These are phyloP conservation scores for Puccinia triticina DNA, from an alignment of 1,284 basidiomycete species.

Conservation along the genomic window DNA sequence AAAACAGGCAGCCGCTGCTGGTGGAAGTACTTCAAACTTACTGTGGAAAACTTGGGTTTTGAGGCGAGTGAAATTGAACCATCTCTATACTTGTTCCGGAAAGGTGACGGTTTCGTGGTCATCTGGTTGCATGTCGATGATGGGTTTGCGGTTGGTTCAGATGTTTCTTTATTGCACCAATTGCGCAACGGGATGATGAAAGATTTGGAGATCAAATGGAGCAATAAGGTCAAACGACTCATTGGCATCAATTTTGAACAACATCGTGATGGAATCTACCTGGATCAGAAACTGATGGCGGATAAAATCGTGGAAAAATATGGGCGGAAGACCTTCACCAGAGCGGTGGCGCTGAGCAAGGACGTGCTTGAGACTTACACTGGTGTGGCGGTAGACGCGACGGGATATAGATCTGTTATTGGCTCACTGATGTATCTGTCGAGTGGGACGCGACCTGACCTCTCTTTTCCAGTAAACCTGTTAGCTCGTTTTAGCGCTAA, in stretches of 20 bases:
- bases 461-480: neutral
- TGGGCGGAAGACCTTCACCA: too few species aligned
- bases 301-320: neutral
- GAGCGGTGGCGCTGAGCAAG: too few species aligned
- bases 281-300: neutral
- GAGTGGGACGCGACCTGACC: neutral
- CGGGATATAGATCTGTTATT: neutral
- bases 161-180: neutral
- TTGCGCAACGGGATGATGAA: neutral
- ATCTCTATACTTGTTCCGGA: slow-evolving; percentile 3
- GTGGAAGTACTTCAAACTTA: slow-evolving; percentile 3
- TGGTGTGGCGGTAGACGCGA: neutral
- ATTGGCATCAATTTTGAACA: neutral
- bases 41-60: neutral
- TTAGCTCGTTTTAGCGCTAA: neutral
- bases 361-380: neutral
- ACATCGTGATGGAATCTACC: neutral
- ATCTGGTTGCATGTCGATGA: neutral
- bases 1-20: slow-evolving; percentile 24
- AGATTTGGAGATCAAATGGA: slow-evolving; percentile 21
- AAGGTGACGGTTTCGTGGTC: neutral
- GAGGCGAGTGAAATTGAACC: neutral
- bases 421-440: neutral
- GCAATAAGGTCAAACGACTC: neutral
- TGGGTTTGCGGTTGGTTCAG: neutral